Conservation (phyloP, 2,329 filamentous ascomycete genomes). For the Thermothelomyces thermophilus region DNA sequence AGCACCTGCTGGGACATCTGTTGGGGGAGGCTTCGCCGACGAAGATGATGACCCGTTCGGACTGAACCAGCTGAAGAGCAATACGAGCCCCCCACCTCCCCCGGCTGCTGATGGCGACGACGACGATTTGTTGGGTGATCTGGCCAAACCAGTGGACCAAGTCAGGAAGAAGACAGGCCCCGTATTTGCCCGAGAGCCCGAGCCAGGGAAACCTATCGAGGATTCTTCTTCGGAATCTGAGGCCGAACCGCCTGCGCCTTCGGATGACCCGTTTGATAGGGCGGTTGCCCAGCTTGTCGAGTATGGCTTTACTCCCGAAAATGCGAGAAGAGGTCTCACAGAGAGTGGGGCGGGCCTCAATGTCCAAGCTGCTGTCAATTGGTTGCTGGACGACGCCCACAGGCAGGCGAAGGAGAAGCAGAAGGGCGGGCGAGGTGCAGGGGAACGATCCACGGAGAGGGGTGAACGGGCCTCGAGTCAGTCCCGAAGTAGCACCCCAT, state of each 20-base stretch:
- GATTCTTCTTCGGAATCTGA: conserved; percentile 42
- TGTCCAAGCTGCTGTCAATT: conserved; percentile 80
- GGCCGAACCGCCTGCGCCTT: conserved; percentile 36
- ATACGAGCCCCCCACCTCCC: conserved; percentile 23
- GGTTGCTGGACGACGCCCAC: conserved; percentile 87
- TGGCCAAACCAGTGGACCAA: conserved; percentile 59
- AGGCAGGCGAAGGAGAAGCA: conserved; percentile 70
- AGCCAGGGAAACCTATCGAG: conserved; percentile 52
- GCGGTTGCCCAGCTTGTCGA: conserved; percentile 85
- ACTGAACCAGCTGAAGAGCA: conserved; percentile 55
- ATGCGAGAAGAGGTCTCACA: conserved; percentile 70
- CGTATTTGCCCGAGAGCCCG: conserved; percentile 32
- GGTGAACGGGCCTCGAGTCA: conserved; percentile 24
- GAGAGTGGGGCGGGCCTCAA: conserved; percentile 74
- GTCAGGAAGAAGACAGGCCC: conserved; percentile 33
- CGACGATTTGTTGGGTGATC: conserved; percentile 59
- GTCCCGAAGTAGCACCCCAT: conserved; percentile 40
- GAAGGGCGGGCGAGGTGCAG: conserved; percentile 37
- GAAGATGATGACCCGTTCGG: conserved; percentile 90
- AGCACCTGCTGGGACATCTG: conserved; percentile 27
- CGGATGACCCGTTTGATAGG: conserved; percentile 62
- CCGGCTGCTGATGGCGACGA: conserved; percentile 50
- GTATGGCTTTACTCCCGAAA: conserved; percentile 86
- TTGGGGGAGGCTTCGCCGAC: conserved; percentile 37
- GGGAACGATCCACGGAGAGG: conserved; percentile 16